Percentiles rank a stretch among this genome's conserved stretches.
Conservation (phyloP, 1,284 basidiomycete species). For the Austroboletus niveus region DNA sequence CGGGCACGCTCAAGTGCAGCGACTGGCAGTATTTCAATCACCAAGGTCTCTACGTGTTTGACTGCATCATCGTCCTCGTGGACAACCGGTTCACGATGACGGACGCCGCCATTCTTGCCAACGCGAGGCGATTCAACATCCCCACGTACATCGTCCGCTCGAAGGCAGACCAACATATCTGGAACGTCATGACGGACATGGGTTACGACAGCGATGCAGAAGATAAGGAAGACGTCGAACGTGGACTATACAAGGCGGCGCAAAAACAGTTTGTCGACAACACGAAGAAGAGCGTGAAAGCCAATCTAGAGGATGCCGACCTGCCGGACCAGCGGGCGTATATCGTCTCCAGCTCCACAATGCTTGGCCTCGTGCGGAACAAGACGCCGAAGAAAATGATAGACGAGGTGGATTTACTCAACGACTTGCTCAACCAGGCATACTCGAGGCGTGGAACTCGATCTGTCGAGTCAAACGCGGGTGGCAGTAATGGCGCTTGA, state of each 20-base stretch:
- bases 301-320: slow-evolving; percentile 28
- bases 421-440: slow-evolving; percentile 3
- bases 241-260: slow-evolving; percentile 17
- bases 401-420: neutral
- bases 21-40: slow-evolving; percentile 40
- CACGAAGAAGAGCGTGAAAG: slow-evolving; percentile 30
- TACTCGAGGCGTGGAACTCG: neutral
- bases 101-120: slow-evolving; percentile 30
- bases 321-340: slow-evolving; percentile 33
- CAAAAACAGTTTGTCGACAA: slow-evolving; percentile 24
- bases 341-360: slow-evolving; percentile 22
- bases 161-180: slow-evolving; percentile 35
- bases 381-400: slow-evolving; percentile 5
- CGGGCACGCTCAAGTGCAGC: slow-evolving; percentile 32
- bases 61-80: slow-evolving; percentile 32
- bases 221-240: neutral
- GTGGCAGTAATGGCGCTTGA: neutral
- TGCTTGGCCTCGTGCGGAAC: slow-evolving; percentile 1
- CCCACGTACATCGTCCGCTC: slow-evolving; percentile 38
- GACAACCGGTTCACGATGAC: slow-evolving; percentile 34
- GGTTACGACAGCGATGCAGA: slow-evolving; percentile 24
- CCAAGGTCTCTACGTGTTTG: slow-evolving; percentile 38
- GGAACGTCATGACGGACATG: slow-evolving; percentile 31
- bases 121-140: slow-evolving; percentile 31
- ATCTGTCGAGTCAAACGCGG: neutral